Evolutionary conservation across 2,329 filamentous ascomycete genomes (phyloP), one percentile per base, ranked within the genome.

Genomic region (Dothistroma pini): DNA sequence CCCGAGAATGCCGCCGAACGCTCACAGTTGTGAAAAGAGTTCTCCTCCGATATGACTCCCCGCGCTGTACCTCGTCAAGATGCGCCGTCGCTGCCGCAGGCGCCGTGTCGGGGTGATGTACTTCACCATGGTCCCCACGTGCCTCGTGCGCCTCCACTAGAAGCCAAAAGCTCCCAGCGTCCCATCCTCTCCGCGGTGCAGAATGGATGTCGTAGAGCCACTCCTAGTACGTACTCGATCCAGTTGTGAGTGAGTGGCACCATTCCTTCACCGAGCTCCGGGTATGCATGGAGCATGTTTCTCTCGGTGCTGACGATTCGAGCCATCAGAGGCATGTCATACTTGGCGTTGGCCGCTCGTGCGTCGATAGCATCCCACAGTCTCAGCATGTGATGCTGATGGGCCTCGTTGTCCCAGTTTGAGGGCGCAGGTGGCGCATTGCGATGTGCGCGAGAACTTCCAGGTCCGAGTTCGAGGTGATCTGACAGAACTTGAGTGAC

Each of bases 101-200:
- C 10, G 22, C 19, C 35, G 5, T 38, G 35, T 49, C 16, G 47
- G 47, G 4, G 7, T 3, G 47, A 21, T 49, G 16, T 29, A 21
- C n/a, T 44, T 66, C 61, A 72, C 68, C 68, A 72, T 12, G 70
- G 70, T 21, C 70, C 70, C 70, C 70, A 72, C 25, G 62, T 69
- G 12, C 57, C 63, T 56, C 69, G 62, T 21, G 61, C 31, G 16
- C 68, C 69, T 16, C 61, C 64, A 57, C 66, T 65, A 38, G 60
- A 58, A 48, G 66, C 63, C 41, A 72, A 51, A 14, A 71, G 51
- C 54, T 72, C 69, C 63, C 66, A 70, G 49, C 66, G 56, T 1
- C 68, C 67, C 70, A 71, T 70, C n/a, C 57, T 64, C 48, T 64
- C 65, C 14, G 60, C 58, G 5, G 64, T 69, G 48, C 68, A 69